phyloP scores from a whole-genome alignment of 129 eudicot genomes.

The Flaveria linearis region DNA sequence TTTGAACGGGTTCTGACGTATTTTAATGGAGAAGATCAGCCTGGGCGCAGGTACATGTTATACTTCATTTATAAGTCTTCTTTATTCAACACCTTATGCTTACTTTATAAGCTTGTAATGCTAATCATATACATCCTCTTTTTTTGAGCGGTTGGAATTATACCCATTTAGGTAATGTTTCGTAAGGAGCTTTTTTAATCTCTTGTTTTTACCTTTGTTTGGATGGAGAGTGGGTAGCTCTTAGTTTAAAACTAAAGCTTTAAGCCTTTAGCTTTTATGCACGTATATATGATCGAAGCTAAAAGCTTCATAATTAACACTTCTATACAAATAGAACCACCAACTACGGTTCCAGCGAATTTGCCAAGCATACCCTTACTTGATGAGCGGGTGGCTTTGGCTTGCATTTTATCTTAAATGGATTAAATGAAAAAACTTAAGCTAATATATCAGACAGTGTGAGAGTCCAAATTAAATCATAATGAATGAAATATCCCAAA shows the following conservation, averaged over 20 bases:
- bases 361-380: not conserved
- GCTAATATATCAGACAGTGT: not conserved
- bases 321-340: not conserved
- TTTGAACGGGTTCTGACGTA: slow-evolving; percentile 80
- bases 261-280: too few relatives aligned
- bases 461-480: not conserved
- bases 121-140: slow-evolving; percentile 7
- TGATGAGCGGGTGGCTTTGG: not conserved
- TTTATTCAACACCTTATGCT: not conserved
- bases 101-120: slow-evolving; percentile 6
- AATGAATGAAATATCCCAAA: not conserved
- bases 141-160: not conserved
- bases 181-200: not conserved
- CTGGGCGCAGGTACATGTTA: slow-evolving; percentile 83
- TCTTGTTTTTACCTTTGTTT: not conserved
- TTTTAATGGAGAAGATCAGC: slow-evolving; percentile 95
- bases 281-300: not conserved
- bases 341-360: not conserved
- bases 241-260: too few relatives aligned
- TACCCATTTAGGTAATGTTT: not conserved
- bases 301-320: not conserved
- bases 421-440: not conserved
- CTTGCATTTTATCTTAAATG: not conserved
- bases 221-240: not conserved
- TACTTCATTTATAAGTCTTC: not conserved